Percentiles rank a stretch among this genome's conserved stretches.
Conservation (phyloP, 2,329 filamentous ascomycete species). For the Biscogniauxia mediterranea region DNA sequence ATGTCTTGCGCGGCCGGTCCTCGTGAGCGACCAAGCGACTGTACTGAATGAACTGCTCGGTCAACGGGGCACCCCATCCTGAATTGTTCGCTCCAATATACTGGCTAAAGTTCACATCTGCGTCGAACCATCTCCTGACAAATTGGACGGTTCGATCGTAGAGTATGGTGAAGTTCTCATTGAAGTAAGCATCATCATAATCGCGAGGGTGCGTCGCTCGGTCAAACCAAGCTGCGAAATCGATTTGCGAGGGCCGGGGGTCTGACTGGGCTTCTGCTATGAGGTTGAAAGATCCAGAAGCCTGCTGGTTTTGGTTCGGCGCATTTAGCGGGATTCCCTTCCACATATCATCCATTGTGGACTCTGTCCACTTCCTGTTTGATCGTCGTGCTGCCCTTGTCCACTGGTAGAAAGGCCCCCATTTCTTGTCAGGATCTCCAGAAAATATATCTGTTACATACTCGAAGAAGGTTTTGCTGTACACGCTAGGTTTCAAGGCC, state of each 20-base stretch:
- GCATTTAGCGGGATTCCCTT: not conserved
- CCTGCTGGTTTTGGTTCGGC: not conserved
- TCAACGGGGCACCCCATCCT: conserved; percentile 27
- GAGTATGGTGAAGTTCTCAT: conserved; percentile 27
- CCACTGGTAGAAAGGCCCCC: conserved; percentile 10
- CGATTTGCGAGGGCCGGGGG: conserved; percentile 22
- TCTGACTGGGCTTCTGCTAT: conserved; percentile 7
- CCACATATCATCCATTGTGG: conserved; percentile 2
- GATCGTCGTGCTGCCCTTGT: conserved; percentile 7
- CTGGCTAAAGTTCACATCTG: conserved; percentile 18
- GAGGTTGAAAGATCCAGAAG: not conserved
- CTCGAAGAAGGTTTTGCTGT: conserved; percentile 1
- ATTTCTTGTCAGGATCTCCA: conserved; percentile 13
- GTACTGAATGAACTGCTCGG: conserved; percentile 36
- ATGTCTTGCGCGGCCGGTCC: conserved; percentile 34
- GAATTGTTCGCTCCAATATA: conserved; percentile 5
- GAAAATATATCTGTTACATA: not conserved
- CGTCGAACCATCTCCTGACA: conserved; percentile 29
- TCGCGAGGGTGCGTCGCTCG: conserved; percentile 17
- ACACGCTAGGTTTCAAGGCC: not conserved
- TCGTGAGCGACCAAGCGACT: conserved; percentile 33
- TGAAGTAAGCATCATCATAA: conserved; percentile 26
- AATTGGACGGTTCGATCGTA: conserved; percentile 26
- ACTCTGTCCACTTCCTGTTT: conserved; percentile 10
- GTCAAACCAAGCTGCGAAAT: conserved; percentile 20